Evolutionary conservation across 2,329 filamentous ascomycete species (phyloP).

Genomic region (Beauveria australis): DNA sequence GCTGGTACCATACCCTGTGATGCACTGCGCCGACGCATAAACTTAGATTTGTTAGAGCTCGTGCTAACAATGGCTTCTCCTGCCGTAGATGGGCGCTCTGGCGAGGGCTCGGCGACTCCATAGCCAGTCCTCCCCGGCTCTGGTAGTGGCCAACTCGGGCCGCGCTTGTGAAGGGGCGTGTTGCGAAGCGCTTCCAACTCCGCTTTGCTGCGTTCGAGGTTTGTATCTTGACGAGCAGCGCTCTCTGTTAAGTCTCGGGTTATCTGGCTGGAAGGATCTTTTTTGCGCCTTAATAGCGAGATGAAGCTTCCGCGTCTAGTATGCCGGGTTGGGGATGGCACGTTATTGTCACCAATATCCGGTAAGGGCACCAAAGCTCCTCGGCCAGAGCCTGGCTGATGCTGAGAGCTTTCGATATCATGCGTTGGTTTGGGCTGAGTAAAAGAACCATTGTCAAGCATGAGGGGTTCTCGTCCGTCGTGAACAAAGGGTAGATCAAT

Average conservation of each 20-base stretch:
- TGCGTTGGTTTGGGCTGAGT: background rate
- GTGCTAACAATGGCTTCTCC: constrained; percentile 19
- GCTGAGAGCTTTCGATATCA: constrained; percentile 21
- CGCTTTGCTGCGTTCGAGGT: constrained; percentile 48
- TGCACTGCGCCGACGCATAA: constrained; percentile 29
- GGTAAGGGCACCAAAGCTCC: constrained; percentile 24
- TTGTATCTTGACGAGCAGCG: constrained; percentile 53
- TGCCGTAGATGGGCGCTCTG: constrained; percentile 27
- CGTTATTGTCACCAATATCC: constrained; percentile 15
- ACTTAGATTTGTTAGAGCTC: constrained; percentile 18
- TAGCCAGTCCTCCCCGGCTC: constrained; percentile 24
- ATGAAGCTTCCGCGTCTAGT: constrained; percentile 44
- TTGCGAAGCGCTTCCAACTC: constrained; percentile 41
- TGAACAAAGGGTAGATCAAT: constrained; percentile 22
- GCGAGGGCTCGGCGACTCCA: constrained; percentile 19
- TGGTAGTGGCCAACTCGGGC: constrained; percentile 27
- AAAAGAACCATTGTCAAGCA: constrained; percentile 47
- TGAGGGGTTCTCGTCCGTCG: constrained; percentile 53
- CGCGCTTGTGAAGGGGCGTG: constrained; percentile 23
- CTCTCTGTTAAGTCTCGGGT: constrained; percentile 48
- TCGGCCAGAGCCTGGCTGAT: constrained; percentile 34
- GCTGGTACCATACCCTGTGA: constrained; percentile 24
- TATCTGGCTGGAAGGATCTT: constrained; percentile 41
- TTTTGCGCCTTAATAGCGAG: constrained; percentile 56
- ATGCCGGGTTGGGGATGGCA: constrained; percentile 20